A percentile compares a stretch with the other conserved stretches of the same genome.
Conservation (phyloP, 129 eudicot genomes). For the Pulicaria dysenterica region DNA sequence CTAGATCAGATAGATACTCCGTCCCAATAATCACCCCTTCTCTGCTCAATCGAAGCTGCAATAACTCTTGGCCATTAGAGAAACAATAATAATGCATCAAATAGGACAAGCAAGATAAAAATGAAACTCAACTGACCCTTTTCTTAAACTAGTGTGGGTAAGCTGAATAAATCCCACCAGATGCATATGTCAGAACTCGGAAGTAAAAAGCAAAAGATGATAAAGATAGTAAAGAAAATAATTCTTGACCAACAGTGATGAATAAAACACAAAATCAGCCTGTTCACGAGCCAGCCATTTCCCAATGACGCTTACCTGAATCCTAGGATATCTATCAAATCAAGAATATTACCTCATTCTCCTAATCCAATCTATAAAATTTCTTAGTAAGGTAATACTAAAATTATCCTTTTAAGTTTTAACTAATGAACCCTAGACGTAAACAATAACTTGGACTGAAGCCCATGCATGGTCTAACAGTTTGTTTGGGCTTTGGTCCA, state of each 20-base stretch:
- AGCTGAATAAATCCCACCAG: slow-evolving; percentile 20
- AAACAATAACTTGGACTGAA: background rate
- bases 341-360: background rate
- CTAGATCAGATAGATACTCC: slow-evolving; percentile 87
- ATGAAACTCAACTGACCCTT: slow-evolving; percentile 10
- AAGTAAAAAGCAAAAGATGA: slow-evolving; percentile 3
- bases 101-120: slow-evolving; percentile 16
- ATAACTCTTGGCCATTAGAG: slow-evolving; percentile 31
- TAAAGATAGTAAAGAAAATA: background rate
- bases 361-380: background rate
- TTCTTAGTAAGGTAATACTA: background rate
- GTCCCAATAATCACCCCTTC: slow-evolving; percentile 86
- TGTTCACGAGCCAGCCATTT: background rate
- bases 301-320: background rate
- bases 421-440: background rate
- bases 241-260: background rate
- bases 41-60: slow-evolving; percentile 87
- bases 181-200: slow-evolving; percentile 2
- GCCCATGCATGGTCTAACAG: slow-evolving; percentile 6
- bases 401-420: background rate
- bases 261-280: background rate
- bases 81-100: slow-evolving; percentile 21
- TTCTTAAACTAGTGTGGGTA: slow-evolving; percentile 13
- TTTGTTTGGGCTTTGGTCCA: background rate
- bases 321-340: background rate